A percentile compares a stretch with the other conserved stretches of the same genome.
These are phyloP conservation scores for Filosporella fistucella DNA, from an alignment of 495 filamentous ascomycete genomes.

Conservation along the genomic window DNA sequence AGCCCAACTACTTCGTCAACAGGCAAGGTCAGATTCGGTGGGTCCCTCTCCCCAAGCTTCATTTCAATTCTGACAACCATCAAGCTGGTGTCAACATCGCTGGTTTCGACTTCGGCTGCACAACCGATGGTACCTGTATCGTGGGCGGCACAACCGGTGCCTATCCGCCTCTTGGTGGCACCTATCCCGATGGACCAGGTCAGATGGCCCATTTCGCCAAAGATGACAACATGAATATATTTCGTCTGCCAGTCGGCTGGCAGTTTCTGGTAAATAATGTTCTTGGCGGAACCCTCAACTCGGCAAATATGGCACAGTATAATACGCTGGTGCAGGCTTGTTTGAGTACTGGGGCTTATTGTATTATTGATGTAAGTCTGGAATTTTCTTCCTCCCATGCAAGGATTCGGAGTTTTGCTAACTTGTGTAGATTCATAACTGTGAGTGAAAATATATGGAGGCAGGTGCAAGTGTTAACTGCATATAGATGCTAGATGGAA, in stretches of 20 bases:
- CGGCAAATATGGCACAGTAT: conserved; percentile 17
- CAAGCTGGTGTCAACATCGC: conserved; percentile 13
- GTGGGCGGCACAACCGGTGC: background rate
- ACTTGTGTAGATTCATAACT: conserved; percentile 3
- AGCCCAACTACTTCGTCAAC: background rate
- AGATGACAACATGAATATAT: conserved; percentile 43
- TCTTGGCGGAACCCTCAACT: conserved; percentile 37
- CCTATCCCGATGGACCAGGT: conserved; percentile 19
- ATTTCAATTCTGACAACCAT: background rate
- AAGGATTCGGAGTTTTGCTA: background rate
- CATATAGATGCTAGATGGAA: conserved; percentile 47
- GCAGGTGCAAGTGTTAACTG: too few relatives aligned
- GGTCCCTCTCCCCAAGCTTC: background rate
- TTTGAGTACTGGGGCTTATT: conserved; percentile 45
- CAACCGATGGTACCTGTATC: background rate
- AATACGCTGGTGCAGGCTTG: conserved; percentile 46
- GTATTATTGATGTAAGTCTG: conserved; percentile 50
- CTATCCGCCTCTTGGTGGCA: background rate
- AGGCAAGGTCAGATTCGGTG: background rate
- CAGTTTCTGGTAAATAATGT: conserved; percentile 46
- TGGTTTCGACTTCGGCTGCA: conserved; percentile 21
- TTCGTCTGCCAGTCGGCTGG: conserved; percentile 49
- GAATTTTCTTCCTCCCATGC: background rate
- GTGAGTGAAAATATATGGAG: too few relatives aligned
- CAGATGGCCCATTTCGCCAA: conserved; percentile 47